Evolutionary conservation across 2,329 filamentous ascomycete genomes (phyloP).

Genomic region (Emydomyces testavorans): DNA sequence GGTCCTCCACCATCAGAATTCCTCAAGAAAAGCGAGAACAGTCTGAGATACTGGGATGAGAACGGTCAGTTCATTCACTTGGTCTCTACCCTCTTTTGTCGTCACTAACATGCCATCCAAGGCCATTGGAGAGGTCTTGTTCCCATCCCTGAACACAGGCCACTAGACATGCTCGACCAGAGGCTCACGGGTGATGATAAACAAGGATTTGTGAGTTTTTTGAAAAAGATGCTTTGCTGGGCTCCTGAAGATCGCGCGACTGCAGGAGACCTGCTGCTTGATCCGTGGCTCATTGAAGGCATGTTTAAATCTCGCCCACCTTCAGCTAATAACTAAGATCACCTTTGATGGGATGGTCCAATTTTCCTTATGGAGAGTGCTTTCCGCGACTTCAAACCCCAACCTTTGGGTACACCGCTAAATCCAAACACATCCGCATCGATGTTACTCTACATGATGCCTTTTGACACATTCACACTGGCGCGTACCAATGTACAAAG

Average conservation of each 20-base stretch:
- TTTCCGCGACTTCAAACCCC: too few species aligned
- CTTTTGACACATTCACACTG: too few species aligned
- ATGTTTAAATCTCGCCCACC: neutral
- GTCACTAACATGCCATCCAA: neutral
- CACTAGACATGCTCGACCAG: constrained; percentile 22
- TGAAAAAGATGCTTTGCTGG: constrained; percentile 30
- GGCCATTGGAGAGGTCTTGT: constrained; percentile 10
- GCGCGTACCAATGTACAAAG: too few species aligned
- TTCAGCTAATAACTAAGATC: neutral
- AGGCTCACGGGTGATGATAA: constrained; percentile 22
- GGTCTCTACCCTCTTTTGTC: neutral
- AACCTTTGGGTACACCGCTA: too few species aligned
- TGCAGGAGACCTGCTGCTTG: constrained; percentile 16
- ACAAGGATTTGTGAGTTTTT: constrained; percentile 25
- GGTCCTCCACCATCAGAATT: constrained; percentile 10
- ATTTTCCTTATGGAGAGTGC: too few species aligned
- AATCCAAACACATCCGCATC: too few species aligned
- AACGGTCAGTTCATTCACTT: neutral
- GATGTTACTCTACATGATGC: too few species aligned
- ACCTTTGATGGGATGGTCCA: too few species aligned
- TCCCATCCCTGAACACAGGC: constrained; percentile 11
- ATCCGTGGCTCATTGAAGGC: constrained; percentile 5
- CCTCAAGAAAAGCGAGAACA: constrained; percentile 5
- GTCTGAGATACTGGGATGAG: constrained; percentile 13
- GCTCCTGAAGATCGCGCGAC: constrained; percentile 27